Conservation (phyloP, 177 flowering plant species). For the Telopea speciosissima region DNA sequence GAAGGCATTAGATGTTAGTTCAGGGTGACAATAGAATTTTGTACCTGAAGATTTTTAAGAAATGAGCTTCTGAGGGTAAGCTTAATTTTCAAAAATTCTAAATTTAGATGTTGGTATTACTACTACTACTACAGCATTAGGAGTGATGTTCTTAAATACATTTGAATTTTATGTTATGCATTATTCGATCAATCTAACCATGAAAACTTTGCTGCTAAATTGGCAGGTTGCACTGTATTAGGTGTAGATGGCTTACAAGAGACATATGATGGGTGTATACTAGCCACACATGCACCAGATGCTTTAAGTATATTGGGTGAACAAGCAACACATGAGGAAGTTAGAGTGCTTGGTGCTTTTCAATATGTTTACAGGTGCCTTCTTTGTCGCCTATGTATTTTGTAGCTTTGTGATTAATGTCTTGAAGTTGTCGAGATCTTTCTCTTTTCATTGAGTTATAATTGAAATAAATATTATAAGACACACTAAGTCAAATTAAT, state of each 20-base stretch:
- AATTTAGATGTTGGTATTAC: not conserved
- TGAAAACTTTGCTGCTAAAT: not conserved
- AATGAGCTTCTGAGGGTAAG: not conserved
- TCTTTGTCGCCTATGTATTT: not conserved
- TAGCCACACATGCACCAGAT: constrained; percentile 86
- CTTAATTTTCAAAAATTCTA: not conserved
- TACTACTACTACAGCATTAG: not conserved
- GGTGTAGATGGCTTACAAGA: constrained; percentile 51
- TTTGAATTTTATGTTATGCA: not conserved
- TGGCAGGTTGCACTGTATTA: constrained; percentile 59
- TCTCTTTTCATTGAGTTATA: too few species aligned
- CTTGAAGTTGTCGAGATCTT: too few species aligned
- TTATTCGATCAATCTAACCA: not conserved
- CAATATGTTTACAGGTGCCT: constrained; percentile 80
- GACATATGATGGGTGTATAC: constrained; percentile 49
- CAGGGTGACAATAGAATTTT: not conserved
- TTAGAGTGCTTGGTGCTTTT: constrained; percentile 80
- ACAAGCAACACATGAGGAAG: constrained; percentile 69
- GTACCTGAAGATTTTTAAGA: not conserved
- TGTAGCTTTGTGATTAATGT: not conserved
- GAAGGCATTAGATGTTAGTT: not conserved
- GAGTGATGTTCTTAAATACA: not conserved
- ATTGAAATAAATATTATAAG: too few species aligned
- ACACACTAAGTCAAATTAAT: too few species aligned
- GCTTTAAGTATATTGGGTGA: constrained; percentile 63